phyloP scores from a whole-genome alignment of 139 green algal species.

The Chlamydomonas incerta region DNA sequence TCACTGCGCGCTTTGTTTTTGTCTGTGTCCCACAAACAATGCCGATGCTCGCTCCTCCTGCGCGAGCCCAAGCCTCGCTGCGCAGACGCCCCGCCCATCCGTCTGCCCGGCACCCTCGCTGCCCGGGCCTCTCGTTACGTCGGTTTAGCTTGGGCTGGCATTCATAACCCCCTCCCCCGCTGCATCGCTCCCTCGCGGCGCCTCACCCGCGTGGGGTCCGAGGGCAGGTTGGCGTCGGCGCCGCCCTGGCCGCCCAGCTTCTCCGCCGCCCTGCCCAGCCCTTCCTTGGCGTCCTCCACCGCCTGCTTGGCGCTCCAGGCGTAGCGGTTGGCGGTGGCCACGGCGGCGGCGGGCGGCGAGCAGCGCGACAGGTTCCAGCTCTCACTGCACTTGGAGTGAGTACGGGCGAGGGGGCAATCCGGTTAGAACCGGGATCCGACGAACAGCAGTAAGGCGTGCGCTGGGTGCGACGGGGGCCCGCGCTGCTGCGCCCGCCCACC shows the following conservation, averaged over 20 bases:
- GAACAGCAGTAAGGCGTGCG: too few species aligned
- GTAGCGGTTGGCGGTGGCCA: conserved; percentile 42
- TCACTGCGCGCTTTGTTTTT: too few species aligned
- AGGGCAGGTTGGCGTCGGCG: background rate
- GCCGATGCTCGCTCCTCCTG: too few species aligned
- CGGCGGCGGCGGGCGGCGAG: conserved; percentile 44
- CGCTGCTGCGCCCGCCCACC: too few species aligned
- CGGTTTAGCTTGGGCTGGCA: too few species aligned
- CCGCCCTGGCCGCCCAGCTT: background rate
- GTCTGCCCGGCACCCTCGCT: too few species aligned
- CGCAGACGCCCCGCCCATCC: too few species aligned
- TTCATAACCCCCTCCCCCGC: background rate
- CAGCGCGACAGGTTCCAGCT: conserved; percentile 65
- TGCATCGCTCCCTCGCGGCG: background rate
- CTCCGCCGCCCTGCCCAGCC: background rate
- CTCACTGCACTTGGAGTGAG: conserved; percentile 53
- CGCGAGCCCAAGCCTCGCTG: too few species aligned
- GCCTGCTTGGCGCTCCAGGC: conserved; percentile 60
- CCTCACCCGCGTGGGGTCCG: conserved; percentile 25
- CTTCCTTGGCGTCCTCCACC: background rate
- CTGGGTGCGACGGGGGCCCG: too few species aligned
- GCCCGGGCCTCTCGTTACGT: too few species aligned
- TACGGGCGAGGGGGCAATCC: background rate
- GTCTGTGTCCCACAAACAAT: too few species aligned
- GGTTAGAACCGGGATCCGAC: background rate